Base-by-base conservation (phyloP, 2,329 filamentous ascomycete species). In the Cucurbitaria berberidis region DNA sequence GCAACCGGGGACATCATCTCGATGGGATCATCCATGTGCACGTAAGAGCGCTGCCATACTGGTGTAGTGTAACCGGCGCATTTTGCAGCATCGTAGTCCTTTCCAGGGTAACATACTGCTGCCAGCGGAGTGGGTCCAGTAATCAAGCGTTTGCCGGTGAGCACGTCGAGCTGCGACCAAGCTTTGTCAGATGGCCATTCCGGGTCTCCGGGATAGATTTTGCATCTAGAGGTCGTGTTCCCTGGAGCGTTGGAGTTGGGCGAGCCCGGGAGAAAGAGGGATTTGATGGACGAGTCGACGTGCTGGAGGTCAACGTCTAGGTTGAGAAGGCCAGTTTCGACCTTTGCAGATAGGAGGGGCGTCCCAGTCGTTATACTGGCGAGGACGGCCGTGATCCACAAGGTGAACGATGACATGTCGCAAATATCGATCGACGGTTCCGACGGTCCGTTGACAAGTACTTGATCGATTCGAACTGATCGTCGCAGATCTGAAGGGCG, bases 101-200 rank as follows among this genome's bases (percentile, higher is more conserved):
- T 48, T 16, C 64, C 60, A 42, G 65, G 60, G 45, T 74, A 74
- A 55, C 72, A 74, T 3, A 73, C 69, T 30, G 69, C 60, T 24
- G 69, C 70, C 42, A 68, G 58, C 38, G 70, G 70, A 22, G 62
- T 59, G 9, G 70, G 69, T 35, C 63, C 55, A 26, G 47, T 53
- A 39, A 73, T 53, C 11, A 74, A 58, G 22, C 64, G 64, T 34
- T 64, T 62, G 40, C 62, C 69, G 34, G 66, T 67, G 29, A 68
- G 38, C 16, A 66, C 60, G 66, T 84, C 82, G 45, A 86, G 74
- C 13, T 60, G 58, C 6, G 62, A 53, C 83, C 83, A 85, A 11
- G 68, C 68, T 0, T 70, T 60, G 11, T 74, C 54, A 0, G 76
- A 77, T 0, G 83, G 84, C 84, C 83, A 85, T 41, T 66, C 65